phyloP scores from a whole-genome alignment of 176 grass and related monocot genomes.

The Microstegium vimineum region DNA sequence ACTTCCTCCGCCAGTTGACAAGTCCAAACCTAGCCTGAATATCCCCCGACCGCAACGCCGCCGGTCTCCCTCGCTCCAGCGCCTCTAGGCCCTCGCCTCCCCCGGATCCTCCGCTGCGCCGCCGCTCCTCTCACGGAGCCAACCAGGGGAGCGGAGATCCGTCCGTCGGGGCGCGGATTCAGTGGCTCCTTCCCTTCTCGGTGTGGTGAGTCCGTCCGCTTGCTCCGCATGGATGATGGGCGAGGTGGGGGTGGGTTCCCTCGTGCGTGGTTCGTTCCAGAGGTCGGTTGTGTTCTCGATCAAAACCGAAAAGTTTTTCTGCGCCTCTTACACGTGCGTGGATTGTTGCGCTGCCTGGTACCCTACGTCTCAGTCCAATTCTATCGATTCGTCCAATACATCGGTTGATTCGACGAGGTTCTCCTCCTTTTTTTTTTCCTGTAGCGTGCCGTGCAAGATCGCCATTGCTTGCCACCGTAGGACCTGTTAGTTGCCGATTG shows the following conservation, averaged over 20 bases:
- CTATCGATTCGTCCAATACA: not conserved
- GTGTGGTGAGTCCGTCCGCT: not conserved
- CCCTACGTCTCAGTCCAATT: not conserved
- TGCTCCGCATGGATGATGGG: not conserved
- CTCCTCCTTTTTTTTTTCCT: not conserved
- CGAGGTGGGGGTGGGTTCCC: not conserved
- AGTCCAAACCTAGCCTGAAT: not conserved
- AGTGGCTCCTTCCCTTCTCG: not conserved
- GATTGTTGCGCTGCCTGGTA: not conserved
- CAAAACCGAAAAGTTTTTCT: not conserved
- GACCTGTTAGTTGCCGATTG: not conserved
- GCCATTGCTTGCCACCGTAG: not conserved
- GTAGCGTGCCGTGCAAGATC: not conserved
- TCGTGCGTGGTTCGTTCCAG: not conserved
- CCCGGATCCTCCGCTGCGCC: not conserved
- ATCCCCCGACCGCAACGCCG: not conserved
- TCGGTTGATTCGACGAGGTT: not conserved
- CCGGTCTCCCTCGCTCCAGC: not conserved
- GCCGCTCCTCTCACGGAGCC: not conserved
- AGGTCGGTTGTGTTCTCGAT: not conserved
- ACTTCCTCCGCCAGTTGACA: no score
- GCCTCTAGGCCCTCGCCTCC: not conserved
- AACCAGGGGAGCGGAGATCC: not conserved
- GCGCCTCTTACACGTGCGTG: not conserved
- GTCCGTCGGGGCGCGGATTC: not conserved